Evolutionary conservation across 805 yeast species (phyloP).

Genomic region (Candida multigemmis): DNA sequence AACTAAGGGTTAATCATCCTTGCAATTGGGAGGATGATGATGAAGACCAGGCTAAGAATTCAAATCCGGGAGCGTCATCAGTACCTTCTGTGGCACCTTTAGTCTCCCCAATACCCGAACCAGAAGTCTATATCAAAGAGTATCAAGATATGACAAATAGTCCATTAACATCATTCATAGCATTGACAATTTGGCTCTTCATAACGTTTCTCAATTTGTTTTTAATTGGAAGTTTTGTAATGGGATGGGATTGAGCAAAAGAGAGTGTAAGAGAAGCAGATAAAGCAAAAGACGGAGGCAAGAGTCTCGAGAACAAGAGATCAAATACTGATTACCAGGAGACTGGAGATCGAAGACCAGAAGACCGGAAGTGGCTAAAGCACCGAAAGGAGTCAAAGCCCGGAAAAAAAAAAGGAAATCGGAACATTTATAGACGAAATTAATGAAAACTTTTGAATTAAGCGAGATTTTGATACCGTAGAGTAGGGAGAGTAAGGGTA

Average conservation of each 20-base stretch:
- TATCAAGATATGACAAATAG: slow-evolving; percentile 68
- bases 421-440: too few relatives aligned
- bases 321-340: too few relatives aligned
- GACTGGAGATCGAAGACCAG: too few relatives aligned
- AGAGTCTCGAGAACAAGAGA: too few relatives aligned
- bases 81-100: background rate
- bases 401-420: too few relatives aligned
- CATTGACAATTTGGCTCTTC: slow-evolving; percentile 58
- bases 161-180: slow-evolving; percentile 39
- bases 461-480: too few relatives aligned
- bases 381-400: too few relatives aligned
- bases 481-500: too few relatives aligned
- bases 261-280: too few relatives aligned
- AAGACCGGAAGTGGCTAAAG: too few relatives aligned
- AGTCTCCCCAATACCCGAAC: slow-evolving; percentile 1
- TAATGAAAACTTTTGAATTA: too few relatives aligned
- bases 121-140: slow-evolving; percentile 15
- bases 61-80: slow-evolving; percentile 1
- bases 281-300: too few relatives aligned
- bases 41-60: slow-evolving; percentile 16
- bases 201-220: slow-evolving; percentile 67
- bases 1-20: slow-evolving; percentile 30
- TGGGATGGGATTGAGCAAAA: slow-evolving; percentile 22
- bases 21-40: slow-evolving; percentile 34
- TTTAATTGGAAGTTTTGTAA: slow-evolving; percentile 36